Evolutionary conservation across 371 early-diverging fungal genomes (phyloP).

Genomic region (Zychaea mexicana): DNA sequence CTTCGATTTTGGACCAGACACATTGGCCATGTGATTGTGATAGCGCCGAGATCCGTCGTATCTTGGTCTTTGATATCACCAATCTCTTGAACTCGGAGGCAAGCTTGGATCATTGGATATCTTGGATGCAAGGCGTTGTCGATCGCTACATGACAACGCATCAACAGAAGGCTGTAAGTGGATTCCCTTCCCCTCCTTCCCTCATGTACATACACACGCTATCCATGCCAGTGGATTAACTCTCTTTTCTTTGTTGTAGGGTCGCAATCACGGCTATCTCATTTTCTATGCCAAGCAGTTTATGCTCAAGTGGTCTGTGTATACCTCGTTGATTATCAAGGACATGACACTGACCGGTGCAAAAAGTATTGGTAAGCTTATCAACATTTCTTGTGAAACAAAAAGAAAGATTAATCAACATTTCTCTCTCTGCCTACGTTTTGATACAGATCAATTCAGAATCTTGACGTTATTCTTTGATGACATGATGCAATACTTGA

Average conservation of each 20-base stretch:
- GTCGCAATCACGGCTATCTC: conserved; percentile 30
- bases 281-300: conserved; percentile 51
- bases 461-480: conserved; percentile 51
- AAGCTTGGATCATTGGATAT: conserved; percentile 49
- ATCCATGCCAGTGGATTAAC: too few relatives aligned
- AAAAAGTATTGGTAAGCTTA: conserved; percentile 32
- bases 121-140: conserved; percentile 44
- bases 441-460: conserved; percentile 48
- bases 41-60: conserved; percentile 31
- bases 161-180: neutral
- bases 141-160: conserved; percentile 28
- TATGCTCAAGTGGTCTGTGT: conserved; percentile 58
- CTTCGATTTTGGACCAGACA: conserved; percentile 50
- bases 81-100: conserved; percentile 29
- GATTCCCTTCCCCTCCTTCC: neutral
- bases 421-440: too few relatives aligned
- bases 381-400: neutral
- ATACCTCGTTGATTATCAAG: conserved; percentile 41
- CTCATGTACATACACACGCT: too few relatives aligned
- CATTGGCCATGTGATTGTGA: conserved; percentile 60
- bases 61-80: conserved; percentile 31
- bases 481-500: conserved; percentile 52
- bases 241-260: neutral
- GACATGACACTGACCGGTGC: conserved; percentile 46
- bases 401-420: neutral